Percentiles rank a stretch among this genome's conserved stretches.
phyloP scores from a whole-genome alignment of 208 protist species.

The Blechomonas ayalai region DNA sequence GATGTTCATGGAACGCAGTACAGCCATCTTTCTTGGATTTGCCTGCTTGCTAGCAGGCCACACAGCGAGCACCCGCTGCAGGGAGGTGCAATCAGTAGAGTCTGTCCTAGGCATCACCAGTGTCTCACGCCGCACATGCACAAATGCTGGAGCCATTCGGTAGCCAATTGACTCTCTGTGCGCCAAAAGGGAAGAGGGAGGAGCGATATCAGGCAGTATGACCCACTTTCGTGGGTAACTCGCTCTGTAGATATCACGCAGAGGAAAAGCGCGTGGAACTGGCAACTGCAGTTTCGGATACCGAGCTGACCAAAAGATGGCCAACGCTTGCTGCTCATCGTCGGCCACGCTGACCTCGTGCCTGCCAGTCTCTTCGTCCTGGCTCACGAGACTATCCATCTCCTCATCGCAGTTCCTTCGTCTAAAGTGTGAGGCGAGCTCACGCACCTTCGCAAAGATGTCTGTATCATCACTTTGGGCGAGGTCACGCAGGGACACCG shows the following conservation, averaged over 20 bases:
- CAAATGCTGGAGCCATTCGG: too few relatives aligned
- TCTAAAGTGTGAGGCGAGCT: too few relatives aligned
- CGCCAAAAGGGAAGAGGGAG: constrained; percentile 8
- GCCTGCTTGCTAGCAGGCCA: constrained; percentile 25
- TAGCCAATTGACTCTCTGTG: too few relatives aligned
- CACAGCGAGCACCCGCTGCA: constrained; percentile 37
- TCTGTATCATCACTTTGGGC: too few relatives aligned
- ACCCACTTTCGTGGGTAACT: constrained; percentile 27
- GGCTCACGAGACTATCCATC: constrained; percentile 5
- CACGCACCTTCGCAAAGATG: too few relatives aligned
- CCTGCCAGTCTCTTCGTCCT: constrained; percentile 2
- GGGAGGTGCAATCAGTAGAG: background rate
- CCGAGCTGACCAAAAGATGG: background rate
- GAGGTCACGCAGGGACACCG: constrained; percentile 15
- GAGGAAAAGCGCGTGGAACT: constrained; percentile 5
- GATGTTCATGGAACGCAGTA: constrained; percentile 28
- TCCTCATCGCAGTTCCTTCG: too few relatives aligned
- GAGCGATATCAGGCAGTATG: constrained; percentile 31
- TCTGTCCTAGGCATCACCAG: constrained; percentile 7
- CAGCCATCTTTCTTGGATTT: constrained; percentile 14
- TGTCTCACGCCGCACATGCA: constrained; percentile 33
- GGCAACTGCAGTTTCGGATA: background rate
- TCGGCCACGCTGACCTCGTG: background rate
- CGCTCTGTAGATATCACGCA: constrained; percentile 9
- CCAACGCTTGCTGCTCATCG: background rate